Percentiles rank a stretch among this genome's conserved stretches.
phyloP scores from a whole-genome alignment of 225 moss, liverwort and hornwort genomes.

The Marchantia paleacea region DNA sequence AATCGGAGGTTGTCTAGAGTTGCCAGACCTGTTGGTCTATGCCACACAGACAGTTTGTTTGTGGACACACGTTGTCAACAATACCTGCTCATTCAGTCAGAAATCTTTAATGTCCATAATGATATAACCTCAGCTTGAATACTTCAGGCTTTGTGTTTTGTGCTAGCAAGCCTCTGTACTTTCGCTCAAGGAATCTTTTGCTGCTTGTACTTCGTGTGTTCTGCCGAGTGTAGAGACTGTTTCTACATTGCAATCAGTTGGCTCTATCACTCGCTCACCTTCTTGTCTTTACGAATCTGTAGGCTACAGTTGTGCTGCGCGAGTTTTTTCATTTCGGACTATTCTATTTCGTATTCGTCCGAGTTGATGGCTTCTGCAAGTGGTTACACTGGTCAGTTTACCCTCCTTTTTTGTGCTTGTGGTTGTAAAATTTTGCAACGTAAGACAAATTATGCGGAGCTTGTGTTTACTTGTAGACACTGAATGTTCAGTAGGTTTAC shows the following conservation, averaged over 20 bases:
- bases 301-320: constrained; percentile 31
- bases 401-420: neutral
- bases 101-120: too few species aligned
- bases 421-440: neutral
- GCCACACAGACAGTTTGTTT: too few species aligned
- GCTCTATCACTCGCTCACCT: neutral
- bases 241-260: too few species aligned
- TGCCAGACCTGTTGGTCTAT: too few species aligned
- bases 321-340: constrained; percentile 32
- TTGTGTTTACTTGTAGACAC: too few species aligned
- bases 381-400: constrained; percentile 29
- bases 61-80: too few species aligned
- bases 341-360: constrained; percentile 32
- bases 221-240: neutral
- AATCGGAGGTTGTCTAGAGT: too few species aligned
- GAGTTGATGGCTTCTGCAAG: constrained; percentile 34
- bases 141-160: neutral
- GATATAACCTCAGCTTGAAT: too few species aligned
- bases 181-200: neutral
- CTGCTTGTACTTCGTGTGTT: neutral
- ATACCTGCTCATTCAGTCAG: too few species aligned
- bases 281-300: neutral
- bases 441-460: neutral
- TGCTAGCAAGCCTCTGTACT: neutral
- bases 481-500: too few species aligned